Percentiles rank a stretch among this genome's conserved stretches.
These are phyloP conservation scores for Talinum fruticosum DNA, from an alignment of 148 eudicot genomes.

Conservation along the genomic window DNA sequence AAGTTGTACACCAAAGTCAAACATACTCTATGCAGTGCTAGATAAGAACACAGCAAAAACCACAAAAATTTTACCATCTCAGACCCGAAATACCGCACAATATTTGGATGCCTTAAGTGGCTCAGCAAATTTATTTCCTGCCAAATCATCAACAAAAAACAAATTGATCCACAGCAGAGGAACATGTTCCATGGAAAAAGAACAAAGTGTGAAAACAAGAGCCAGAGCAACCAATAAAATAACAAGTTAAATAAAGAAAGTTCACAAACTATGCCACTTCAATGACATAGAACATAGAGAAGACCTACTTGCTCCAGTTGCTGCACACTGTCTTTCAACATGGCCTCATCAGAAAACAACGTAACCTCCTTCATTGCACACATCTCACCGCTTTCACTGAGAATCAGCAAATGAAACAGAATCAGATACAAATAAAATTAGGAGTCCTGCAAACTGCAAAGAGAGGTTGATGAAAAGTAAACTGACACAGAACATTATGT, in stretches of 20 bases:
- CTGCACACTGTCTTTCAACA: constrained; percentile 49
- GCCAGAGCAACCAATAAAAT: neutral
- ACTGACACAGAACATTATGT: neutral
- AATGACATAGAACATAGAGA: constrained; percentile 3
- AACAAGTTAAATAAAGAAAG: neutral
- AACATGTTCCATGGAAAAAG: neutral
- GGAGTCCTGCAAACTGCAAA: neutral
- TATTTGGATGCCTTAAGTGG: constrained; percentile 52
- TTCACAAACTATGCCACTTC: neutral
- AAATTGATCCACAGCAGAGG: neutral
- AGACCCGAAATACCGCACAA: constrained; percentile 53
- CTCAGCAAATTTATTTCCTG: constrained; percentile 58
- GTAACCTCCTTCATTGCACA: constrained; percentile 72
- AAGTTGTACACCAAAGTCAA: neutral
- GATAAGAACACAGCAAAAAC: neutral
- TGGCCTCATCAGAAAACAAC: constrained; percentile 52
- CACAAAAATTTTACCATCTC: constrained; percentile 33
- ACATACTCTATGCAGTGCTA: neutral
- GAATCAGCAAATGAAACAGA: constrained; percentile 15
- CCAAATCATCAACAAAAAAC: constrained; percentile 15
- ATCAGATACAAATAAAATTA: constrained; percentile 5
- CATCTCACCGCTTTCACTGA: constrained; percentile 60
- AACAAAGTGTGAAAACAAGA: neutral
- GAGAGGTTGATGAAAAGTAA: neutral
- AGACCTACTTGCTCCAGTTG: constrained; percentile 56